Conservation (phyloP, 73 alveolate genomes). For the Paramecium octaurelia region DNA sequence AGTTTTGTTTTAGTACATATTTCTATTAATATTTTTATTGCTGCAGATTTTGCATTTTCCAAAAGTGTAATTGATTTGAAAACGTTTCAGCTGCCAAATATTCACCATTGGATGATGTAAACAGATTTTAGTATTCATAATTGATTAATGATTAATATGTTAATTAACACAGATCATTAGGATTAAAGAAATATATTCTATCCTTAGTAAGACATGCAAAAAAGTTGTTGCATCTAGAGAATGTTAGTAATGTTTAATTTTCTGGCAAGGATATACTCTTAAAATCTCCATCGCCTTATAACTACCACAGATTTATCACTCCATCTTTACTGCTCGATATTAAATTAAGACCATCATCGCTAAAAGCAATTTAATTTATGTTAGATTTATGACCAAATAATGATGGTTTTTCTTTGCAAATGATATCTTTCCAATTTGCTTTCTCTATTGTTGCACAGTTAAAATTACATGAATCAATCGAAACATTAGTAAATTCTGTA, state of each 20-base stretch:
- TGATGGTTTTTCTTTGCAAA: not conserved
- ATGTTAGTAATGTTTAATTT: not conserved
- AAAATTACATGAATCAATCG: not conserved
- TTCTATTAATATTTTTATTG: not conserved
- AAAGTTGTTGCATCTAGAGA: not conserved
- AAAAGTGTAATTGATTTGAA: not conserved
- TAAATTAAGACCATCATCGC: not conserved
- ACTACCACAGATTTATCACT: not conserved
- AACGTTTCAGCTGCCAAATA: not conserved
- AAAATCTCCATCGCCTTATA: not conserved
- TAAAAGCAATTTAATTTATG: not conserved
- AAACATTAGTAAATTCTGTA: not conserved
- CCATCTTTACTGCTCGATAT: not conserved
- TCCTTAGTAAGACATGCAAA: not conserved
- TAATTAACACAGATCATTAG: not conserved
- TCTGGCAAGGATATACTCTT: not conserved
- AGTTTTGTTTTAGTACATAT: not conserved
- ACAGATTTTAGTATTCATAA: not conserved
- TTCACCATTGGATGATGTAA: not conserved
- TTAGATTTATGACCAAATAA: not conserved
- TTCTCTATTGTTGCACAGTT: not conserved
- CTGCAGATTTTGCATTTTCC: not conserved
- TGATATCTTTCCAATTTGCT: not conserved
- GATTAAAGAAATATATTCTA: not conserved
- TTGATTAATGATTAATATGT: not conserved